These are phyloP conservation scores for Backusella parvicylindrica DNA, from an alignment of 192 early-diverging fungal genomes.

Conservation along the genomic window DNA sequence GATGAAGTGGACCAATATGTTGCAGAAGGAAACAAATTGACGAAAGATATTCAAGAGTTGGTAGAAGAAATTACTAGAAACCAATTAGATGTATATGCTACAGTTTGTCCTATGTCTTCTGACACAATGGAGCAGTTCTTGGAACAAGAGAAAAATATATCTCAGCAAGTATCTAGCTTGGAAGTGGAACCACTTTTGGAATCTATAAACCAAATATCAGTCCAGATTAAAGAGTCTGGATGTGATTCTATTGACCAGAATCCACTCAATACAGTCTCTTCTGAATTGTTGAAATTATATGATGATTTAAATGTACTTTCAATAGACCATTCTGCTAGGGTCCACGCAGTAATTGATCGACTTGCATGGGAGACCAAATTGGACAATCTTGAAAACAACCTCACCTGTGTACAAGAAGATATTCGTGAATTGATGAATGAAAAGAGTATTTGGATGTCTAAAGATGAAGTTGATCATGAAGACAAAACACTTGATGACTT, in stretches of 20 bases:
- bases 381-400: not conserved
- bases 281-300: not conserved
- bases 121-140: not conserved
- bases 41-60: not conserved
- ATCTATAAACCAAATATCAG: not conserved
- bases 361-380: not conserved
- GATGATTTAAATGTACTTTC: not conserved
- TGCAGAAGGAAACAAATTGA: not conserved
- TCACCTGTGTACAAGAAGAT: not conserved
- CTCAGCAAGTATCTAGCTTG: not conserved
- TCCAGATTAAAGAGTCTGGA: not conserved
- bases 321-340: not conserved
- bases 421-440: slow-evolving; percentile 18
- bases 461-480: slow-evolving; percentile 6
- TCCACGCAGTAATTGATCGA: not conserved
- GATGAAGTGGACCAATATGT: not conserved
- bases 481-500: not conserved
- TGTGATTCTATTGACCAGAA: not conserved
- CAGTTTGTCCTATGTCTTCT: not conserved
- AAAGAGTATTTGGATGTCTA: slow-evolving; percentile 12
- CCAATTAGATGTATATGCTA: not conserved
- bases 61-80: not conserved
- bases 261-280: not conserved
- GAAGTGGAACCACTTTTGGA: not conserved
- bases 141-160: not conserved